Conservation (phyloP, 225 moss, liverwort and hornwort genomes). For the Sphagnum contortum region DNA sequence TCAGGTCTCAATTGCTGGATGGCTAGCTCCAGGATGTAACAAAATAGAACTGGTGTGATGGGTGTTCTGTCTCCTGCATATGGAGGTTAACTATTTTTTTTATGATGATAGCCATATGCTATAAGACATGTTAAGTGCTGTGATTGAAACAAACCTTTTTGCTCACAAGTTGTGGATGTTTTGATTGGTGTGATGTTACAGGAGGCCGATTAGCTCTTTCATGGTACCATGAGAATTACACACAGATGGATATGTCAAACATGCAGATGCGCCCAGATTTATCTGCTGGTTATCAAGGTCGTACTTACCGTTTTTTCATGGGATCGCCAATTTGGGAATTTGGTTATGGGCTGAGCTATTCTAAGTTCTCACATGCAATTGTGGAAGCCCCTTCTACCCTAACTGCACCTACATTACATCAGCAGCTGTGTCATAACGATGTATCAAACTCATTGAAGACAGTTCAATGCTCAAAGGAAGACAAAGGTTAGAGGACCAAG, state of each 20-base stretch:
- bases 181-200: slow-evolving; percentile 11
- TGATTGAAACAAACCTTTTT: too few relatives aligned
- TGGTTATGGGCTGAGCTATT: slow-evolving; percentile 70
- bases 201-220: slow-evolving; percentile 75
- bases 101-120: too few relatives aligned
- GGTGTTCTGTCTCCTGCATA: too few relatives aligned
- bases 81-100: too few relatives aligned
- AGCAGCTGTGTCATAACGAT: slow-evolving; percentile 56
- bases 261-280: slow-evolving; percentile 82
- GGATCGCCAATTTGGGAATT: slow-evolving; percentile 66
- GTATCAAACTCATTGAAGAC: slow-evolving; percentile 4
- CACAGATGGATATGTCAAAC: slow-evolving; percentile 60
- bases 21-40: too few relatives aligned
- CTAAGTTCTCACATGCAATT: slow-evolving; percentile 26
- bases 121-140: too few relatives aligned
- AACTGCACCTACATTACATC: slow-evolving; percentile 33
- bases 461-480: too few relatives aligned
- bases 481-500: too few relatives aligned
- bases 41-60: too few relatives aligned
- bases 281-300: slow-evolving; percentile 55
- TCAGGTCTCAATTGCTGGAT: too few relatives aligned
- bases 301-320: slow-evolving; percentile 77
- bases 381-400: slow-evolving; percentile 28
- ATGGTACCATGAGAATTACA: slow-evolving; percentile 80
- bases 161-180: too few relatives aligned